A percentile compares a stretch with the other conserved stretches of the same genome.
Evolutionary conservation across 495 filamentous ascomycete species (phyloP).

Genomic region (Elaphomyces granulatus): DNA sequence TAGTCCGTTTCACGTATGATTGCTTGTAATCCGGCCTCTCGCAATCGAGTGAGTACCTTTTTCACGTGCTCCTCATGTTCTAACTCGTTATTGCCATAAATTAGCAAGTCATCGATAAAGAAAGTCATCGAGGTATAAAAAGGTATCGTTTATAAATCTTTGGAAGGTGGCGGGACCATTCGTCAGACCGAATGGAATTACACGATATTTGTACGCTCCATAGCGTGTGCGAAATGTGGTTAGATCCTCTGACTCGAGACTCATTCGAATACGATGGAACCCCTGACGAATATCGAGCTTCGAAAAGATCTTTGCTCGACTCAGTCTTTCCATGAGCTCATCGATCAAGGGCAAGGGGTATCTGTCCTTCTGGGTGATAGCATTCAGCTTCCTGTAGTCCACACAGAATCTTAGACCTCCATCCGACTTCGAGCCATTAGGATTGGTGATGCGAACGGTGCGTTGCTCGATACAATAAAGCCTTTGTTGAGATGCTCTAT

Average conservation of each 20-base stretch:
- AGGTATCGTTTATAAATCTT: constrained; percentile 16
- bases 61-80: constrained; percentile 11
- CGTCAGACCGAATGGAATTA: constrained; percentile 21
- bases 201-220: constrained; percentile 16
- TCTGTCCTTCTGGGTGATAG: constrained; percentile 24
- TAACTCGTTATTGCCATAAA: constrained; percentile 18
- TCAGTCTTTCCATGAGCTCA: constrained; percentile 21
- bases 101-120: constrained; percentile 24
- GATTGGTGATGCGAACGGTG: too few relatives aligned
- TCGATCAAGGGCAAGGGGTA: constrained; percentile 33
- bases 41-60: constrained; percentile 8
- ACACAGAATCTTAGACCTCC: constrained; percentile 28
- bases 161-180: constrained; percentile 16
- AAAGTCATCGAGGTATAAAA: constrained; percentile 15
- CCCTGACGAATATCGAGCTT: constrained; percentile 31
- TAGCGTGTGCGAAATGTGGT: constrained; percentile 18
- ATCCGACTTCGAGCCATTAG: too few relatives aligned
- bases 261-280: constrained; percentile 24
- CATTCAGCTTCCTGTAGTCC: constrained; percentile 31
- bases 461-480: too few relatives aligned
- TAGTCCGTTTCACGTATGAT: constrained; percentile 10
- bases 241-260: constrained; percentile 10
- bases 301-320: constrained; percentile 21
- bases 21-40: constrained; percentile 7
- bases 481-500: too few relatives aligned